A percentile compares a stretch with the other conserved stretches of the same genome.
These are phyloP conservation scores for Leccinum incarnatum DNA, from an alignment of 768 basidiomycete genomes.

Conservation along the genomic window DNA sequence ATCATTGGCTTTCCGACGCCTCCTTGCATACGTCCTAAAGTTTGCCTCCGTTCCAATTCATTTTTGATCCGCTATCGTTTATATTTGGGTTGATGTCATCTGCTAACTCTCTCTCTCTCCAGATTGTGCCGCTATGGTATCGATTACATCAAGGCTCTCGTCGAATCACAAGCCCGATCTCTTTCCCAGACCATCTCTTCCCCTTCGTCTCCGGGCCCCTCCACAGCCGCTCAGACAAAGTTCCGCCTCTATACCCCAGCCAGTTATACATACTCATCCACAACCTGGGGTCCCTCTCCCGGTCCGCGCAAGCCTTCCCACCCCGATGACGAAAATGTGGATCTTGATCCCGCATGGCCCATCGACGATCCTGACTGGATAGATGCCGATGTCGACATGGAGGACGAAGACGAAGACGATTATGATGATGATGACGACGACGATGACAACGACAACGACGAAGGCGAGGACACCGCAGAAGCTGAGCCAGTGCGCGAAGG, in stretches of 20 bases:
- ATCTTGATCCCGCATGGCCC: conserved; percentile 14
- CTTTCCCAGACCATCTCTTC: conserved; percentile 1
- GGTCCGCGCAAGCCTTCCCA: conserved; percentile 12
- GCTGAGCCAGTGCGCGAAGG: conserved; percentile 11
- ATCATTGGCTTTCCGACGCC: neutral
- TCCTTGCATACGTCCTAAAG: conserved; percentile 3
- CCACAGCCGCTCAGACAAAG: conserved; percentile 15
- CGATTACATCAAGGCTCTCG: conserved; percentile 34
- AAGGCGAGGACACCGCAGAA: conserved; percentile 26
- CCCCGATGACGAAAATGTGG: conserved; percentile 20
- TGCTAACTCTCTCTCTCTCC: conserved; percentile 6
- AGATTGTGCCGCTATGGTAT: conserved; percentile 32
- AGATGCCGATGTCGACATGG: conserved; percentile 30
- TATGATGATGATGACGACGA: conserved; percentile 25
- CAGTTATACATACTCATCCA: conserved; percentile 30
- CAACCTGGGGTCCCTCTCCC: conserved; percentile 17
- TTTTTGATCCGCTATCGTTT: conserved; percentile 7
- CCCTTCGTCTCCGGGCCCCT: neutral
- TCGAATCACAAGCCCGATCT: conserved; percentile 26
- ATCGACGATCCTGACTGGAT: conserved; percentile 26
- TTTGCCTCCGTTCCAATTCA: neutral
- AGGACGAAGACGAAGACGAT: conserved; percentile 33
- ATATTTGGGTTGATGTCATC: conserved; percentile 6
- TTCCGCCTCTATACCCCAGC: conserved; percentile 33
- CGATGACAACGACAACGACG: conserved; percentile 15